phyloP scores from a whole-genome alignment of 2,329 filamentous ascomycete genomes.

The Pestalotiopsis sp. region DNA sequence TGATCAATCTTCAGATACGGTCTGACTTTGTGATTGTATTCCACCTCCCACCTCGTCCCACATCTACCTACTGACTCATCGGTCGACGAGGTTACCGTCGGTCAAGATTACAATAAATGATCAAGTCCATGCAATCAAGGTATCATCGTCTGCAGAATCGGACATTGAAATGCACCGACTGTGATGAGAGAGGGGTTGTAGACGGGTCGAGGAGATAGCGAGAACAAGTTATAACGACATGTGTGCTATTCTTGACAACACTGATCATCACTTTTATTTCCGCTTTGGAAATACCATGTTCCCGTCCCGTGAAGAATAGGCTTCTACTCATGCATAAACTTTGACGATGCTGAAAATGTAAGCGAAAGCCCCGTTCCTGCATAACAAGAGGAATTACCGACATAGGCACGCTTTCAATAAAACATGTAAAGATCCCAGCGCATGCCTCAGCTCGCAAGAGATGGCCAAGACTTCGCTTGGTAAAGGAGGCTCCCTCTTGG shows the following conservation, averaged over 20 bases:
- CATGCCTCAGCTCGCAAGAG: not conserved
- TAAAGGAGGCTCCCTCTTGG: not conserved
- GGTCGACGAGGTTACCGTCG: no score
- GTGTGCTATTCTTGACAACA: not conserved
- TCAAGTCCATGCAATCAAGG: not conserved
- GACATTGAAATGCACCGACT: not conserved
- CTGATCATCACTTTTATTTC: not conserved
- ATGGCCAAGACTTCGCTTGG: not conserved
- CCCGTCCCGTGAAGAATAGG: not conserved
- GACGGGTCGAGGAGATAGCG: not conserved
- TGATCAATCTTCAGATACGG: not conserved
- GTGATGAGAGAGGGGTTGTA: no score
- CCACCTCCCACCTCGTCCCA: no score
- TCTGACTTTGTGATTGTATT: not conserved
- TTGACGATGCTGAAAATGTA: not conserved
- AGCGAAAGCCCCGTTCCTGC: not conserved
- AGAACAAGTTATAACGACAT: not conserved
- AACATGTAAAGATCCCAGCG: not conserved
- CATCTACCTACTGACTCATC: no score
- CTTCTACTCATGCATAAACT: not conserved
- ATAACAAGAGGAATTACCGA: not conserved
- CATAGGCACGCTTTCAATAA: not conserved
- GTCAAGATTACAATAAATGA: not conserved
- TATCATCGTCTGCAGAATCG: not conserved
- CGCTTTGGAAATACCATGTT: not conserved